phyloP scores from a whole-genome alignment of 2,329 filamentous ascomycete genomes.

The Phialophora chinensis region DNA sequence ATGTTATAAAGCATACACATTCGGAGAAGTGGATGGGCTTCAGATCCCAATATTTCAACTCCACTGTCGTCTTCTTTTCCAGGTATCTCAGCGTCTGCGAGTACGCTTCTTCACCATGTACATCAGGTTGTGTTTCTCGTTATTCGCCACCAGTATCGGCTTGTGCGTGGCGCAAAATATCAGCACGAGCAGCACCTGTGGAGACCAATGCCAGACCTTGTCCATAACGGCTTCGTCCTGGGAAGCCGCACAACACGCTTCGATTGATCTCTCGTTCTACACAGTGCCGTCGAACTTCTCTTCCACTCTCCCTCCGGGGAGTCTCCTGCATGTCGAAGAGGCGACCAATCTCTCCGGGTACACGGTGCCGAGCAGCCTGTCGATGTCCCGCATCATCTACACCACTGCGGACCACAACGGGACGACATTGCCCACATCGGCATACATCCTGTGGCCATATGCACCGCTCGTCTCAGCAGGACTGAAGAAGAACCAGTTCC shows the following conservation, averaged over 20 bases:
- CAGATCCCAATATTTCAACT: not conserved
- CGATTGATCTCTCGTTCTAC: conserved; percentile 52
- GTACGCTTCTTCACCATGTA: not conserved
- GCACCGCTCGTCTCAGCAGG: conserved; percentile 32
- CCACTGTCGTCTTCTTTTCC: not conserved
- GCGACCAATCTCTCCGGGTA: conserved; percentile 47
- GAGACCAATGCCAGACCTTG: conserved; percentile 1
- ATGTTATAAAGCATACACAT: not conserved
- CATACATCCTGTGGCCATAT: conserved; percentile 59
- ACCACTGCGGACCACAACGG: conserved; percentile 55
- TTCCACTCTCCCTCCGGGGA: conserved; percentile 43
- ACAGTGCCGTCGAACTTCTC: conserved; percentile 38
- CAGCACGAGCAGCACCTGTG: conserved; percentile 1
- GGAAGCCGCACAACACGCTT: conserved; percentile 41
- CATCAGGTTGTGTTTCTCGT: not conserved
- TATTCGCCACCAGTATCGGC: not conserved
- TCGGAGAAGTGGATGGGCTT: not conserved
- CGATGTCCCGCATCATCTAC: conserved; percentile 59
- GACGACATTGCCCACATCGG: conserved; percentile 55
- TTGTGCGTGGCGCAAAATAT: conserved; percentile 1
- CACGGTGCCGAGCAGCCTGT: conserved; percentile 50
- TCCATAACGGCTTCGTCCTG: conserved; percentile 7
- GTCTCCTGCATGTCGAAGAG: conserved; percentile 50
- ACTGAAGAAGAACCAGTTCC: conserved; percentile 31
- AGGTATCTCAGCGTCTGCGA: not conserved